phyloP scores from a whole-genome alignment of 2,329 filamentous ascomycete species.

The Lizonia empirigonia region DNA sequence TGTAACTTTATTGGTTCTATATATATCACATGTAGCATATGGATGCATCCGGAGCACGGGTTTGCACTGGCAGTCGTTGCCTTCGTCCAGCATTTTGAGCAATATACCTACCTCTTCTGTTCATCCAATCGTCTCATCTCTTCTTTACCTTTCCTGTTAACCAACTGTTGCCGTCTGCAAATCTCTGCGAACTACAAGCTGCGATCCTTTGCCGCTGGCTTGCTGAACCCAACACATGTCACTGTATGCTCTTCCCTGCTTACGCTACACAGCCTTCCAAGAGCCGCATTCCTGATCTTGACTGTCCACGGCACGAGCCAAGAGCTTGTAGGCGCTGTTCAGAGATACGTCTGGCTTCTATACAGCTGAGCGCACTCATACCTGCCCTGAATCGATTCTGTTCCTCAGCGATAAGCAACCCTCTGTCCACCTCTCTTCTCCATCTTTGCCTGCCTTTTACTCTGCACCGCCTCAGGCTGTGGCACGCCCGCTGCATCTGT shows the following conservation, averaged over 20 bases:
- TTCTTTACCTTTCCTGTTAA: no score
- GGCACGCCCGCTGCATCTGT: constrained; percentile 50
- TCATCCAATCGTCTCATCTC: not conserved
- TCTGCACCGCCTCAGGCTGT: constrained; percentile 40
- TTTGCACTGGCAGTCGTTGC: constrained; percentile 9
- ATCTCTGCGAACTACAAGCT: not conserved
- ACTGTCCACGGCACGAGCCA: not conserved
- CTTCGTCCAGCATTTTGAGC: not conserved
- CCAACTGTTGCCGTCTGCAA: no score
- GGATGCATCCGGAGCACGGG: constrained; percentile 14
- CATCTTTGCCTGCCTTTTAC: constrained; percentile 58
- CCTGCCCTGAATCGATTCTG: not conserved
- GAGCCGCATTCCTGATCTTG: not conserved
- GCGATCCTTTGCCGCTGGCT: not conserved
- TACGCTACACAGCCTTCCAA: not conserved
- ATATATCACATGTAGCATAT: constrained; percentile 29
- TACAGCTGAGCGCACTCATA: not conserved
- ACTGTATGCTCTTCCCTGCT: not conserved
- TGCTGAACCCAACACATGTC: not conserved
- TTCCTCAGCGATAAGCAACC: constrained; percentile 52
- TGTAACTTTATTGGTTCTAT: constrained; percentile 28
- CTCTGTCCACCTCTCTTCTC: constrained; percentile 59
- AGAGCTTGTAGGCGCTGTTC: not conserved
- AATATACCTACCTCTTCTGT: constrained; percentile 19
- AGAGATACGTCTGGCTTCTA: not conserved